Percentiles rank a stretch among this genome's conserved stretches.
Evolutionary conservation across 2,329 filamentous ascomycete genomes (phyloP).

Genomic region (Paecilomyces sp.): DNA sequence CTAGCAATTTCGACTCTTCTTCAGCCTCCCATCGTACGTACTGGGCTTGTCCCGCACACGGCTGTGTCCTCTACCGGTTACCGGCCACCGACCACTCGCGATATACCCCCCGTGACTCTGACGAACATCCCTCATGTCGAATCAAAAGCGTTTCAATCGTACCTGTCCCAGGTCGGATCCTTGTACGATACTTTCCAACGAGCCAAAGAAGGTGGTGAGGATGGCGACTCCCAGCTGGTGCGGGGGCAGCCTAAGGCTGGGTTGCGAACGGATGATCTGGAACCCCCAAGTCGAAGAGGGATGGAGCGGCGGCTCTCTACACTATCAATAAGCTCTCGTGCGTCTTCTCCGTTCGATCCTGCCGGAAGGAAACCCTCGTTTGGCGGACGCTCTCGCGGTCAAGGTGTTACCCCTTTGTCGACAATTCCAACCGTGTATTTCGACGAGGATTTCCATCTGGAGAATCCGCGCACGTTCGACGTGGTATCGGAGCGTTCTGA

Average conservation of each 20-base stretch:
- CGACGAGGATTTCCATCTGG: constrained; percentile 87
- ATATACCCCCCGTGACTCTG: constrained; percentile 88
- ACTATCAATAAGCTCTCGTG: constrained; percentile 37
- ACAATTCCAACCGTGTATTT: constrained; percentile 93
- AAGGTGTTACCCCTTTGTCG: constrained; percentile 76
- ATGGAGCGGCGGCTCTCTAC: constrained; percentile 35
- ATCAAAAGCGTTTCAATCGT: constrained; percentile 70
- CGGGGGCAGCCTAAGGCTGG: constrained; percentile 34
- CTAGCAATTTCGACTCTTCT: constrained; percentile 88
- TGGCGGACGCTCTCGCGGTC: constrained; percentile 50
- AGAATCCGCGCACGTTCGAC: constrained; percentile 94
- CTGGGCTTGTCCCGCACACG: constrained; percentile 74
- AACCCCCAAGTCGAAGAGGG: constrained; percentile 35
- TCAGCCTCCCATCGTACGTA: constrained; percentile 81
- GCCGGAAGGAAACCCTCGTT: constrained; percentile 45
- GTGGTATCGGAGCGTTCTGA: constrained; percentile 94
- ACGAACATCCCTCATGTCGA: constrained; percentile 83
- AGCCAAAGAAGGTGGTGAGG: constrained; percentile 69
- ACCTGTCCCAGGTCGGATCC: constrained; percentile 75
- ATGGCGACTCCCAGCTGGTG: constrained; percentile 43
- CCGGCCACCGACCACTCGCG: constrained; percentile 73
- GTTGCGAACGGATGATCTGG: constrained; percentile 42
- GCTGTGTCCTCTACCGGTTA: constrained; percentile 62
- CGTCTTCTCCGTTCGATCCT: constrained; percentile 40
- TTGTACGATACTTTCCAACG: constrained; percentile 85